A percentile compares a stretch with the other conserved stretches of the same genome.
Evolutionary conservation across 2,329 filamentous ascomycete genomes (phyloP).

Genomic region (Amesomyces nigricolor): DNA sequence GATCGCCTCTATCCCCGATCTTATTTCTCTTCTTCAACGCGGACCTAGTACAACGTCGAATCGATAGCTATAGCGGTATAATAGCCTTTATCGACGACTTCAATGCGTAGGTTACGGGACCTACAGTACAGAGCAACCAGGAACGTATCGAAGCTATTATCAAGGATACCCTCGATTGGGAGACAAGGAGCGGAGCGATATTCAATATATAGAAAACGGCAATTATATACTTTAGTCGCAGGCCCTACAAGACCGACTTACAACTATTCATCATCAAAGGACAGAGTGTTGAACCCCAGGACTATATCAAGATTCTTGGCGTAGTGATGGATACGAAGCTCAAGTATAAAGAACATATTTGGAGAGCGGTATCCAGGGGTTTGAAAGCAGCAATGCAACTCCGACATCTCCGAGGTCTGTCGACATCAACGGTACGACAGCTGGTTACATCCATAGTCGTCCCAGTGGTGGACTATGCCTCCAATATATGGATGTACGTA

Average conservation of each 20-base stretch:
- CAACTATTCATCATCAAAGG: too few relatives aligned
- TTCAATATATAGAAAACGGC: constrained; percentile 9
- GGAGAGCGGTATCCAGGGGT: constrained; percentile 22
- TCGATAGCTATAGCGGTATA: constrained; percentile 26
- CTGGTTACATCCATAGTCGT: constrained; percentile 25
- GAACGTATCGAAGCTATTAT: constrained; percentile 27
- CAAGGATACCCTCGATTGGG: constrained; percentile 22
- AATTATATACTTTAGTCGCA: constrained; percentile 3
- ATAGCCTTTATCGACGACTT: constrained; percentile 30
- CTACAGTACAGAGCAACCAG: constrained; percentile 23
- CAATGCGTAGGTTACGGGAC: constrained; percentile 25
- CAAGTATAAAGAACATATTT: constrained; percentile 28
- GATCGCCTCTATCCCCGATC: constrained; percentile 11
- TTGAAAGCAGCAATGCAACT: constrained; percentile 24
- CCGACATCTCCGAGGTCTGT: constrained; percentile 13
- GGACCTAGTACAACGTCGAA: constrained; percentile 32
- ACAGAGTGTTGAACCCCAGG: too few relatives aligned
- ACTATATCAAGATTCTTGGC: too few relatives aligned
- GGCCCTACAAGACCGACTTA: too few relatives aligned
- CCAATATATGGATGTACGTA: constrained; percentile 25
- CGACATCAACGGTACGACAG: constrained; percentile 23
- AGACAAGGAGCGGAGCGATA: constrained; percentile 24
- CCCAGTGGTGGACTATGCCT: constrained; percentile 27
- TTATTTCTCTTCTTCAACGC: constrained; percentile 34
- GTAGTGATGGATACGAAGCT: constrained; percentile 4